A percentile compares a stretch with the other conserved stretches of the same genome.
These are phyloP conservation scores for Ephemerocybe angulata DNA, from an alignment of 768 basidiomycete genomes.

Conservation along the genomic window DNA sequence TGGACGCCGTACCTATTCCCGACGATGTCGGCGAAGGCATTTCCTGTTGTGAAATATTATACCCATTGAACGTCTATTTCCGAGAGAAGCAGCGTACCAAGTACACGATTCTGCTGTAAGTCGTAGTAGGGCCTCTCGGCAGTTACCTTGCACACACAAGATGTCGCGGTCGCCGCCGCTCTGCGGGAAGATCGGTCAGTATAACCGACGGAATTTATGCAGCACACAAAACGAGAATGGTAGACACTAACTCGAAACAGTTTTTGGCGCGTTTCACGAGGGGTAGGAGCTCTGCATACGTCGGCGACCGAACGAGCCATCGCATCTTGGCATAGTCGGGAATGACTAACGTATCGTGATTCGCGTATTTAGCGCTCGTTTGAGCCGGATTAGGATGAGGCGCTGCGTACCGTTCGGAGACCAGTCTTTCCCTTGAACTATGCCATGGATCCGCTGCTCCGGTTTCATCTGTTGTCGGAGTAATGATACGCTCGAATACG, in stretches of 20 bases:
- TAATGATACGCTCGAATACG: conserved; percentile 74
- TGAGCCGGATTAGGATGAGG: conserved; percentile 2
- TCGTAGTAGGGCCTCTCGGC: conserved; percentile 47
- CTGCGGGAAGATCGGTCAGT: conserved; percentile 31
- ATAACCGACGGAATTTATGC: too few relatives aligned
- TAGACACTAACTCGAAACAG: conserved; percentile 62
- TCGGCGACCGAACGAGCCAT: conserved; percentile 71
- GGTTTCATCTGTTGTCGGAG: conserved; percentile 88
- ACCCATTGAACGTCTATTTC: background rate
- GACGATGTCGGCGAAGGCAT: conserved; percentile 48
- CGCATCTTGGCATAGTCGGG: conserved; percentile 77
- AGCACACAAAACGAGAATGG: background rate
- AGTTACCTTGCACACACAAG: conserved; percentile 48
- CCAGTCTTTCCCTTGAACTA: conserved; percentile 68
- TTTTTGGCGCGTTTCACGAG: conserved; percentile 58
- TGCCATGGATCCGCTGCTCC: conserved; percentile 73
- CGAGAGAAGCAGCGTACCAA: conserved; percentile 34
- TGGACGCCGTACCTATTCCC: conserved; percentile 41
- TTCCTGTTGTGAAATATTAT: conserved; percentile 33
- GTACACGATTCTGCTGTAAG: conserved; percentile 52
- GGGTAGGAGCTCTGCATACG: conserved; percentile 47
- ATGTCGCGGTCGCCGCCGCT: conserved; percentile 63
- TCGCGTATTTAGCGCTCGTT: background rate
- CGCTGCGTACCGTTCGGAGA: conserved; percentile 56
- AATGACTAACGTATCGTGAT: conserved; percentile 49